Percentiles rank a stretch among this genome's conserved stretches.
Evolutionary conservation across 2,329 filamentous ascomycete species (phyloP).

Genomic region (Fragosphaeria purpurea): DNA sequence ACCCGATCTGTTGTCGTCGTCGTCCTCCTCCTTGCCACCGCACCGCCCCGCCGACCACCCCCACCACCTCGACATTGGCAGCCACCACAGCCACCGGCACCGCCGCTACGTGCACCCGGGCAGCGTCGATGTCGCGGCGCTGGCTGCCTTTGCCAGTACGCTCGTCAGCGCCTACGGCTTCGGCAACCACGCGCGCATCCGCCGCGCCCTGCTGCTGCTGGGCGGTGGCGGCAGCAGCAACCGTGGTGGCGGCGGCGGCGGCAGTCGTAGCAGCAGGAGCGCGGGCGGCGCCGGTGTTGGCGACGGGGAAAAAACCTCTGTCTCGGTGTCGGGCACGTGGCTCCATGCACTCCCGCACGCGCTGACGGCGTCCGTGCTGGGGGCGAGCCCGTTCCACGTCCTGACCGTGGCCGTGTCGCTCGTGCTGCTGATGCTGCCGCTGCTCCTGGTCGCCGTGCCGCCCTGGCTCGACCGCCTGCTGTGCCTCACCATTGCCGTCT

Average conservation of each 20-base stretch:
- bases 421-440: slow-evolving; percentile 61
- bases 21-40: too few relatives aligned
- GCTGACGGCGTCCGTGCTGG: slow-evolving; percentile 58
- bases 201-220: slow-evolving; percentile 59
- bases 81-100: slow-evolving; percentile 30
- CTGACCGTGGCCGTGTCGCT: slow-evolving; percentile 80
- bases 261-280: neutral
- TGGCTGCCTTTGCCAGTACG: slow-evolving; percentile 74
- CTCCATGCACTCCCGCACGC: slow-evolving; percentile 52
- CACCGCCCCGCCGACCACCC: slow-evolving; percentile 44
- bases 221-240: slow-evolving; percentile 3
- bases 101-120: slow-evolving; percentile 50
- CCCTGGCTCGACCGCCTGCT: slow-evolving; percentile 75
- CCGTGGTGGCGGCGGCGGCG: too few relatives aligned
- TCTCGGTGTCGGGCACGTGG: slow-evolving; percentile 28
- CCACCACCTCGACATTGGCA: slow-evolving; percentile 47
- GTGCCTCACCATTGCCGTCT: slow-evolving; percentile 68
- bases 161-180: slow-evolving; percentile 78
- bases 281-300: neutral
- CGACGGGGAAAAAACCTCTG: too few relatives aligned
- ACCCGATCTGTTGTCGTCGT: slow-evolving; percentile 15
- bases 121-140: slow-evolving; percentile 69
- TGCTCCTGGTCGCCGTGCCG: slow-evolving; percentile 73
- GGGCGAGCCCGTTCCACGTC: slow-evolving; percentile 92
- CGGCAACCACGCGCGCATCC: slow-evolving; percentile 85